These are phyloP conservation scores for Dioscorea zingiberensis DNA, from an alignment of 106 monocot species.

Conservation along the genomic window DNA sequence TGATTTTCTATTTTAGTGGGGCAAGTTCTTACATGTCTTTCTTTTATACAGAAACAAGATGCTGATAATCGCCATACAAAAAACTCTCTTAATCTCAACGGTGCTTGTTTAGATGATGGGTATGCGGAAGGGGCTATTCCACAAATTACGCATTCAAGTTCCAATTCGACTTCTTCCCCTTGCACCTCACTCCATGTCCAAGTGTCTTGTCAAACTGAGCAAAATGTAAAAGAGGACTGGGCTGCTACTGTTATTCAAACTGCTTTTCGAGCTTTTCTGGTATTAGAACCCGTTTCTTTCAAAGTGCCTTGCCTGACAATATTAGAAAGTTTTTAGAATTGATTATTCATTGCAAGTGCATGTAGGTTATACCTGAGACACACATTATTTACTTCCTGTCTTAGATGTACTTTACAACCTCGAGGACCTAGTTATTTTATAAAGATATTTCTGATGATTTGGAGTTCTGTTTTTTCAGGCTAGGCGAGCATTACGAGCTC, in stretches of 20 bases:
- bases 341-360: too few relatives aligned
- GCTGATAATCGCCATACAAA: conserved; percentile 19
- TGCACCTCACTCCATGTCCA: conserved; percentile 24
- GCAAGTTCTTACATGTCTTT: too few relatives aligned
- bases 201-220: conserved; percentile 31
- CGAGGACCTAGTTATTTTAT: too few relatives aligned
- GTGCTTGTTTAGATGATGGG: conserved; percentile 20
- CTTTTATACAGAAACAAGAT: conserved; percentile 27
- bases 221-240: conserved; percentile 44
- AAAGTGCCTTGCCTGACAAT: too few relatives aligned
- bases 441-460: too few relatives aligned
- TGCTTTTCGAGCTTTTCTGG: conserved; percentile 83
- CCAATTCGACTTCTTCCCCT: conserved; percentile 28
- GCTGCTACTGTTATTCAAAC: conserved; percentile 87
- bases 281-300: conserved; percentile 27
- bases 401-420: too few relatives aligned
- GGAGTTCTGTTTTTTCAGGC: conserved; percentile 40
- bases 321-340: too few relatives aligned
- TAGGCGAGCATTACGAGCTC: conserved; percentile 77
- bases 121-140: conserved; percentile 12
- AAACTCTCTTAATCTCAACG: conserved; percentile 31
- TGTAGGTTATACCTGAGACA: too few relatives aligned
- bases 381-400: too few relatives aligned
- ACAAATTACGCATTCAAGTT: conserved; percentile 23
- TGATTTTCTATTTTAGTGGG: too few relatives aligned